Conservation (phyloP, 176 grass and related monocot species). For the Juncus inflexus region DNA sequence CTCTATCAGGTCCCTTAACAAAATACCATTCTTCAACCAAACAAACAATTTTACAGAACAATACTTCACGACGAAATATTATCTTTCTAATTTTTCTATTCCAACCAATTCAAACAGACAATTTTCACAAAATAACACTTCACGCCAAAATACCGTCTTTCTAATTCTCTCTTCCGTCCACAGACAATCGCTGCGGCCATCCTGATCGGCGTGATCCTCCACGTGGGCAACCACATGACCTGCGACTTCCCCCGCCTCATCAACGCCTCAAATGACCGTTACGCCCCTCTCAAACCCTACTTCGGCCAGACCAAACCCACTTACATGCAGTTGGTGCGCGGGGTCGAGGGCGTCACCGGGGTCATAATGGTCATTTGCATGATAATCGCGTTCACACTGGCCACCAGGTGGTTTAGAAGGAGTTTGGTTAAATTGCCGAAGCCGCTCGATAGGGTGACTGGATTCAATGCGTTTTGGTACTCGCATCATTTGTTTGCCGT, state of each 20-base stretch:
- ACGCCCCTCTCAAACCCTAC: conserved; percentile 49
- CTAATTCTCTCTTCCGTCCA: not conserved
- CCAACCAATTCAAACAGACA: too few relatives aligned
- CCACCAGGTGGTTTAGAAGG: conserved; percentile 83
- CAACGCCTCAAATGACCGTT: conserved; percentile 48
- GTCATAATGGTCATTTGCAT: conserved; percentile 93
- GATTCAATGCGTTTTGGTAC: conserved; percentile 99
- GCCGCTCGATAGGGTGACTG: conserved; percentile 86
- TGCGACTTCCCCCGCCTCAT: conserved; percentile 94
- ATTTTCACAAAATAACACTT: too few relatives aligned
- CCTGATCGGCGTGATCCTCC: conserved; percentile 80
- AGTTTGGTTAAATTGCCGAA: conserved; percentile 87
- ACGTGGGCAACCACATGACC: conserved; percentile 79
- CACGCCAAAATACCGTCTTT: too few relatives aligned
- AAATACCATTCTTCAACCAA: too few relatives aligned
- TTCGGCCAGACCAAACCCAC: conserved; percentile 79
- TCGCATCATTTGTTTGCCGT: conserved; percentile 88
- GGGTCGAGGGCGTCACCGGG: conserved; percentile 81
- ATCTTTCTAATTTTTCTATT: too few relatives aligned
- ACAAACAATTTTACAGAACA: too few relatives aligned
- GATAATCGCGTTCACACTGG: conserved; percentile 88
- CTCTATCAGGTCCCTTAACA: too few relatives aligned
- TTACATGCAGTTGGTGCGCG: conserved; percentile 65
- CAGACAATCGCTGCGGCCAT: conserved; percentile 97
- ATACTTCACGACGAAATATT: too few relatives aligned